Evolutionary conservation across 2,329 filamentous ascomycete species (phyloP), one percentile per base, ranked within the genome.

Genomic region (Zymoseptoria brevis): DNA sequence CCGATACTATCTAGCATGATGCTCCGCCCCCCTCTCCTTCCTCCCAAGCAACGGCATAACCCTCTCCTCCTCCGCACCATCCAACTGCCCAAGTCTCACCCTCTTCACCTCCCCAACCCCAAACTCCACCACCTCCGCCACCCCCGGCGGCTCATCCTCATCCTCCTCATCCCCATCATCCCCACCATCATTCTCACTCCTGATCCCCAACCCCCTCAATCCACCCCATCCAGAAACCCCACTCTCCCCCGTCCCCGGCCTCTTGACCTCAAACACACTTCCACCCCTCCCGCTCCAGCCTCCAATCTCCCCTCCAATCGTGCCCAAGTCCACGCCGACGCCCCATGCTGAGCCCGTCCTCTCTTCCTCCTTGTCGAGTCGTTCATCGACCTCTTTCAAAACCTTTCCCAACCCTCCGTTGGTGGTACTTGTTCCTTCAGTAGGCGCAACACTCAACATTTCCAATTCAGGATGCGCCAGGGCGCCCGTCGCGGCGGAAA

Each of bases 381-480:
- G 56, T 41, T 62, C 54, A 19, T 62, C 64, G 19, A 64, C 29
- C 50, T 64, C 60, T 24, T 62, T 58, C 49, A 66, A 50, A 61
- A 63, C 16, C 13, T 11, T 16, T 1, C 30, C 30, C 8, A 35
- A 4, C 3, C 30, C 30, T 11, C 30, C 30, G 8, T 9, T 8
- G 13, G 30, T 35, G 7, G 30, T 35, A 22, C 2, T 22, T 8
- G 30, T 35, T 4, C 30, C 13, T 16, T 41, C 35, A 4, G 16
- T 16, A 1, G 35, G 51, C 2, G 62, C 59, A 16, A 68, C 66
- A 2, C 76, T 73, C 29, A 80, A 55, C 5, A 80, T 69, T 62
- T 80, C 78, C 54, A 80, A 67, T 57, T 80, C 78, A 0, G 78
- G 78, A 60, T 76, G 72, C 35, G 74, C 72, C 3, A 80, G 64